phyloP scores from a whole-genome alignment of 1,284 basidiomycete species.

The Trametes polyzona region DNA sequence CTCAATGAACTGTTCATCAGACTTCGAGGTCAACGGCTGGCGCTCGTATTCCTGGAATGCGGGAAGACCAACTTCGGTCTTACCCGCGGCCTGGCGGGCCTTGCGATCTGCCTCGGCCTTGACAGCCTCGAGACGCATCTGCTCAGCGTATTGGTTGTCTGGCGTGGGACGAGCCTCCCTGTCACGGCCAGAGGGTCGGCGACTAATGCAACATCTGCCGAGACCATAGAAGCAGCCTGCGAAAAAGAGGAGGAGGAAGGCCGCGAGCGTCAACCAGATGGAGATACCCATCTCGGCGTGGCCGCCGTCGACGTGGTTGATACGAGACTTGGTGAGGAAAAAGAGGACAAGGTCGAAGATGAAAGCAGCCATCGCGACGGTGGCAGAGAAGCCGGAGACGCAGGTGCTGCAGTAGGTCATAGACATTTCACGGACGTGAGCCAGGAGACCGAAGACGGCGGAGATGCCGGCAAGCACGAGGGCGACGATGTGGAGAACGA shows the following conservation, averaged over 20 bases:
- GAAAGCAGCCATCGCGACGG: slow-evolving; percentile 77
- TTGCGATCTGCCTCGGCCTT: slow-evolving; percentile 84
- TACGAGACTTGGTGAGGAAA: slow-evolving; percentile 79
- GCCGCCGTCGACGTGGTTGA: slow-evolving; percentile 70
- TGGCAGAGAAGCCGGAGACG: slow-evolving; percentile 77
- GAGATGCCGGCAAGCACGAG: slow-evolving; percentile 73
- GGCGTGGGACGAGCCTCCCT: slow-evolving; percentile 28
- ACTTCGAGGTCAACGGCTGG: slow-evolving; percentile 60
- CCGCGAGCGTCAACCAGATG: slow-evolving; percentile 85
- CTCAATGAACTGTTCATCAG: slow-evolving; percentile 41
- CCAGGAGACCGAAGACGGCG: slow-evolving; percentile 79
- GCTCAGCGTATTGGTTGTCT: slow-evolving; percentile 52
- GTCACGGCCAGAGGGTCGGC: slow-evolving; percentile 47
- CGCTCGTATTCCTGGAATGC: slow-evolving; percentile 70
- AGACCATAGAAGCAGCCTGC: slow-evolving; percentile 84
- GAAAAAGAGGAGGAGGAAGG: slow-evolving; percentile 83
- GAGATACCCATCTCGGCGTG: slow-evolving; percentile 77
- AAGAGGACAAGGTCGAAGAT: slow-evolving; percentile 88
- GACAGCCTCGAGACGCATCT: slow-evolving; percentile 77
- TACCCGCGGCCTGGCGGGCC: slow-evolving; percentile 56
- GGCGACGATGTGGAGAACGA: slow-evolving; percentile 86
- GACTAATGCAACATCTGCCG: slow-evolving; percentile 78
- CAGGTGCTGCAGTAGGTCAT: slow-evolving; percentile 86
- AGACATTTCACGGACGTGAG: slow-evolving; percentile 83
- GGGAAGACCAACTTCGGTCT: slow-evolving; percentile 67